Evolutionary conservation across 257 asterid species (phyloP).

Genomic region (Fraxinus excelsior): DNA sequence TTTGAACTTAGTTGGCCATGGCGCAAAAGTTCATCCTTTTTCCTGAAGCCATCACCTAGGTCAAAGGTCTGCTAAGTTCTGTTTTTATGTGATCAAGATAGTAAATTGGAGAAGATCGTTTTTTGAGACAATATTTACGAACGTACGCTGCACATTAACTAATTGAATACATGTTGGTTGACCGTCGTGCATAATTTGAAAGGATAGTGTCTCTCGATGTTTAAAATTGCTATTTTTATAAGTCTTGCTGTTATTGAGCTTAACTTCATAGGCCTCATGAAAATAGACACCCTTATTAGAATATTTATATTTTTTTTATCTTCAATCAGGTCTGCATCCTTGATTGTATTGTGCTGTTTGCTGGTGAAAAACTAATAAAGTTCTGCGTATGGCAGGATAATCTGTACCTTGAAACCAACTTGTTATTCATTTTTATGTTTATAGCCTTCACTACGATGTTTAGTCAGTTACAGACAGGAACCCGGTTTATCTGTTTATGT

Average conservation of each 20-base stretch:
- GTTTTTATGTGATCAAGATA: background rate
- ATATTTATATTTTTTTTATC: too few relatives aligned
- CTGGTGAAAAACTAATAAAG: background rate
- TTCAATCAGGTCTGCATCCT: background rate
- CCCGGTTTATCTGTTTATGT: background rate
- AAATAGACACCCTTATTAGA: too few relatives aligned
- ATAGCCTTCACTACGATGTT: background rate
- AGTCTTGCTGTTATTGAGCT: background rate
- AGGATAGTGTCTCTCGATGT: slow-evolving; percentile 1
- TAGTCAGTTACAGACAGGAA: background rate
- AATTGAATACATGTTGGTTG: background rate
- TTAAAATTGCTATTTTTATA: background rate
- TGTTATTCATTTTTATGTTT: background rate
- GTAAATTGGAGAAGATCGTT: slow-evolving; percentile 3
- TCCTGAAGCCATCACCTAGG: slow-evolving; percentile 72
- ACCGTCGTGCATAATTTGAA: slow-evolving; percentile 10
- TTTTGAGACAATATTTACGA: slow-evolving; percentile 13
- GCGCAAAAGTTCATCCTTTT: slow-evolving; percentile 66
- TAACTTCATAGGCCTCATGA: background rate
- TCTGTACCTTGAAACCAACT: background rate
- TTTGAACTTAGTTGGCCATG: slow-evolving; percentile 99
- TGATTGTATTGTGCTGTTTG: background rate
- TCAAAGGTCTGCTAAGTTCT: slow-evolving; percentile 65
- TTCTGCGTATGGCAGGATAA: background rate
- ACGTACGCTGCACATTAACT: background rate